Percentiles rank a stretch among this genome's conserved stretches.
Conservation (phyloP, 1,284 basidiomycete genomes). For the Xerocomus nothofagi region DNA sequence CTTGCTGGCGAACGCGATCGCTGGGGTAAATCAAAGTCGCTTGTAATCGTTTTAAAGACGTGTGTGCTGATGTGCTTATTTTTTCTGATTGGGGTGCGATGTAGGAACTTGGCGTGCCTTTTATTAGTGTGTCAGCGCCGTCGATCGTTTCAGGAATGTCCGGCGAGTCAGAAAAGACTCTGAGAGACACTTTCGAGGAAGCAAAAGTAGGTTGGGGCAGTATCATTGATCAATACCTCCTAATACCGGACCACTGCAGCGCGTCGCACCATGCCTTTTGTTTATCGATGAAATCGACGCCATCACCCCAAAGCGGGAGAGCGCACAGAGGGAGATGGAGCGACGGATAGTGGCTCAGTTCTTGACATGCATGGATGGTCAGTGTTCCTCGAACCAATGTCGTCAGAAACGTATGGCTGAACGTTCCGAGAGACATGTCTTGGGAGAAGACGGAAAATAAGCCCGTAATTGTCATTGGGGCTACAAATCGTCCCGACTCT, state of each 20-base stretch:
- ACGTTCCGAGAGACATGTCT: conserved; percentile 62
- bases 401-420: background rate
- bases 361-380: conserved; percentile 96
- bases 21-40: conserved; percentile 65
- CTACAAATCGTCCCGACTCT: conserved; percentile 94
- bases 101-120: conserved; percentile 88
- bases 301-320: conserved; percentile 96
- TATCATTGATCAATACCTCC: background rate
- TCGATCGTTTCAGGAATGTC: conserved; percentile 97
- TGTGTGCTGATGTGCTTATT: conserved; percentile 11
- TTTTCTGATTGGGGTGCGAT: background rate
- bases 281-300: conserved; percentile 99
- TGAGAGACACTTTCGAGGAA: conserved; percentile 95
- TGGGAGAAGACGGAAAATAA: conserved; percentile 91
- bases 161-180: conserved; percentile 94
- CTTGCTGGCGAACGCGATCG: conserved; percentile 87
- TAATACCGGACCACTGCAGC: conserved; percentile 43
- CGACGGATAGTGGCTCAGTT: conserved; percentile 96
- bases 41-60: background rate
- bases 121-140: conserved; percentile 92
- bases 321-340: conserved; percentile 97
- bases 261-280: conserved; percentile 84
- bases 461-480: conserved; percentile 93
- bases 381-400: conserved; percentile 17
- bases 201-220: conserved; percentile 58